Conservation (phyloP, 805 yeast species). For the Lipomyces oligophaga region DNA sequence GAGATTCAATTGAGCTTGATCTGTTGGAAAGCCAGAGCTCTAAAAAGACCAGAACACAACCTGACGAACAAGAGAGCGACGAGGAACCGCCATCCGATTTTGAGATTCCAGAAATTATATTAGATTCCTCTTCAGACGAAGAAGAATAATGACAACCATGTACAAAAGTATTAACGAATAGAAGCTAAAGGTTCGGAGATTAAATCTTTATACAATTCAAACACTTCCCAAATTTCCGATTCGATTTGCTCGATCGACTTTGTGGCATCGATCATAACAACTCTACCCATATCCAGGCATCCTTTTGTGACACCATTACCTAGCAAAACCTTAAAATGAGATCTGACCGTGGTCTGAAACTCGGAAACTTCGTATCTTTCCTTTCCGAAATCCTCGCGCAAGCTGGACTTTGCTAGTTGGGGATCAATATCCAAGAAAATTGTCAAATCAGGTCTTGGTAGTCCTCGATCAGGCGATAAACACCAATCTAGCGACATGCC, state of each 20-base stretch:
- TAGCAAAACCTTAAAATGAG: slow-evolving; percentile 44
- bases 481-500: slow-evolving; percentile 76
- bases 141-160: slow-evolving; percentile 4
- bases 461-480: slow-evolving; percentile 70
- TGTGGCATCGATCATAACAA: slow-evolving; percentile 17
- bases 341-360: slow-evolving; percentile 71
- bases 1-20: too few species aligned
- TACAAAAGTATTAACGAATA: not conserved
- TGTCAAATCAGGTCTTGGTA: slow-evolving; percentile 82
- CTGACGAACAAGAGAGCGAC: slow-evolving; percentile 6
- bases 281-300: slow-evolving; percentile 7
- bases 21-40: too few species aligned
- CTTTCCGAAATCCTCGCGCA: slow-evolving; percentile 83
- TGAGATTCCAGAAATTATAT: slow-evolving; percentile 18
- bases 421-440: slow-evolving; percentile 65
- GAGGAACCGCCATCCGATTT: too few species aligned
- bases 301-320: slow-evolving; percentile 9
- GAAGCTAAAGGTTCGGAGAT: not conserved
- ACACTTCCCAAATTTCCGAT: not conserved
- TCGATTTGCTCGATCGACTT: slow-evolving; percentile 5
- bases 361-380: slow-evolving; percentile 79
- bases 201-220: too few species aligned
- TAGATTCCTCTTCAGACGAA: slow-evolving; percentile 18
- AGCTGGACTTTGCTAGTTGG: slow-evolving; percentile 37
- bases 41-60: too few species aligned